phyloP scores from a whole-genome alignment of 1,284 basidiomycete species.

The Apiotrichum brassicae region DNA sequence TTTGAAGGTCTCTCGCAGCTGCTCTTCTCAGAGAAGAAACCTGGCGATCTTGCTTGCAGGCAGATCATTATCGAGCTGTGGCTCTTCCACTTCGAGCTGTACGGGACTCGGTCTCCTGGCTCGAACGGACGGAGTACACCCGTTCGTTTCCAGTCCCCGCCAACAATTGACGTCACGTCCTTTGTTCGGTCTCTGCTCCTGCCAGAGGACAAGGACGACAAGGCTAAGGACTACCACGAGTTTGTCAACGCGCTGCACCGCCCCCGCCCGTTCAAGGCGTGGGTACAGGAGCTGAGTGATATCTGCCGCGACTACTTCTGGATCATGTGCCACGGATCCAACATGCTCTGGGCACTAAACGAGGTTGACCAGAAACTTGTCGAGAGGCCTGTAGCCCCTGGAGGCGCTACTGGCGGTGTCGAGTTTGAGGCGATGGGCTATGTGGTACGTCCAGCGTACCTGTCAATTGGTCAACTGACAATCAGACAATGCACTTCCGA shows the following conservation, averaged over 20 bases:
- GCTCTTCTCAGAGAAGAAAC: conserved; percentile 94
- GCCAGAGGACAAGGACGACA: conserved; percentile 35
- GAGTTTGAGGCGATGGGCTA: conserved; percentile 97
- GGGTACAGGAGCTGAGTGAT: conserved; percentile 80
- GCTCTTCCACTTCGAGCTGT: conserved; percentile 74
- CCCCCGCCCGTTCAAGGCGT: conserved; percentile 82
- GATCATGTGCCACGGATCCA: conserved; percentile 93
- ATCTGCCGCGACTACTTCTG: conserved; percentile 95
- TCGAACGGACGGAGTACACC: neutral
- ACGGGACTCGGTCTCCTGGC: conserved; percentile 43
- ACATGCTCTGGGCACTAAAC: conserved; percentile 75
- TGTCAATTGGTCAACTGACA: no score
- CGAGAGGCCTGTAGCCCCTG: conserved; percentile 86
- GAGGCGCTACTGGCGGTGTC: conserved; percentile 96
- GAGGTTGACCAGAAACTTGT: conserved; percentile 76
- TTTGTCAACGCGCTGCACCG: conserved; percentile 81
- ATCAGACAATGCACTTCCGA: conserved; percentile 75
- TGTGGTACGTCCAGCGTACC: conserved; percentile 56
- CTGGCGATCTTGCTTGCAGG: conserved; percentile 81
- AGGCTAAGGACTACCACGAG: conserved; percentile 55
- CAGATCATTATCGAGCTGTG: conserved; percentile 86
- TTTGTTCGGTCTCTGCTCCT: conserved; percentile 40
- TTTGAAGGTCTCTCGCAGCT: conserved; percentile 74
- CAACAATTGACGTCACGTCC: conserved; percentile 18
- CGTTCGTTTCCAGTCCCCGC: neutral